A percentile compares a stretch with the other conserved stretches of the same genome.
These are phyloP conservation scores for Sideroxylon spinosum DNA, from an alignment of 179 eudicot genomes.

Conservation along the genomic window DNA sequence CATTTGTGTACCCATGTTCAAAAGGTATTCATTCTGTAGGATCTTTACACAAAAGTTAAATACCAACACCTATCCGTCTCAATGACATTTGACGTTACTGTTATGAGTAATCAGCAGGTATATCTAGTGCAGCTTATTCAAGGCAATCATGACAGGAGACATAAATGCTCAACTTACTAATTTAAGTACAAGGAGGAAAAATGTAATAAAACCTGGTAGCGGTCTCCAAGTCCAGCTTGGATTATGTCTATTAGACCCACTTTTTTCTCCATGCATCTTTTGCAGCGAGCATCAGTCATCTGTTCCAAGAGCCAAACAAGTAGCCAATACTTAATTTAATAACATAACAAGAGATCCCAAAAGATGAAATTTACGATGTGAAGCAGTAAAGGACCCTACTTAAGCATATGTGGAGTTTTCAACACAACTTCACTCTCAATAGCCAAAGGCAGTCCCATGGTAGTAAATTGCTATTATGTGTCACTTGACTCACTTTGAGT, in stretches of 20 bases:
- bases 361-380: background rate
- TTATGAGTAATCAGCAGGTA: background rate
- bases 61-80: no score
- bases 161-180: background rate
- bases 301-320: conserved; percentile 29
- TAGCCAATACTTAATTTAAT: background rate
- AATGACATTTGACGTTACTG: background rate
- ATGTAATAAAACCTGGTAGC: conserved; percentile 64
- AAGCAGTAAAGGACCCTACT: background rate
- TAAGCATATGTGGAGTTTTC: background rate
- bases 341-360: background rate
- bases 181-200: background rate
- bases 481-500: background rate
- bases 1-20: no score
- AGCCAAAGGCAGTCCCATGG: background rate
- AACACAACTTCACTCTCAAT: background rate
- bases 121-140: background rate
- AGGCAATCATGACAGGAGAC: background rate
- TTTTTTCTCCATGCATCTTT: conserved; percentile 72
- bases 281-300: conserved; percentile 99
- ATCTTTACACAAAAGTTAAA: background rate
- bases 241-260: conserved; percentile 72
- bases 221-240: conserved; percentile 71
- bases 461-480: background rate
- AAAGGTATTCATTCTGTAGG: background rate